Evolutionary conservation across 192 early-diverging fungal genomes (phyloP), one percentile per base, ranked within the genome.

Genomic region (Entophlyctis luteolus): DNA sequence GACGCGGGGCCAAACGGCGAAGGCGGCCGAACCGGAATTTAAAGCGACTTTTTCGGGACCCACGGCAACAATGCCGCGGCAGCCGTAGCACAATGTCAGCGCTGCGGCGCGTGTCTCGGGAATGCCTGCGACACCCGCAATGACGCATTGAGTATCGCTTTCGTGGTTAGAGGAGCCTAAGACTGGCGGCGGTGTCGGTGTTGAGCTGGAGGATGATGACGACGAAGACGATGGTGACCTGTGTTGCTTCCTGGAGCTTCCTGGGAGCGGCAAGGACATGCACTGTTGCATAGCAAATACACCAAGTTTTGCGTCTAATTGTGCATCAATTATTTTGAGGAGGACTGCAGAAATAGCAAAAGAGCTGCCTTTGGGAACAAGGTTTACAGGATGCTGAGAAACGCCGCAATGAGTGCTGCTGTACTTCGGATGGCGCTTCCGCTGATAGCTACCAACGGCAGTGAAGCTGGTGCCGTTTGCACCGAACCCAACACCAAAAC

Each of bases 311-410:
- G 22, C 4, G 48, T 63, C 60, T 2, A 63, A 48, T 49, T 63
- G 60, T n/a, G 48, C 47, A 48, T 63, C 60, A 49, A 63, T 63
- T n/a, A 63, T 25, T 63, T 63, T 63, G 2, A 63, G 31, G 31
- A 63, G 60, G 31, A 63, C 35, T 16, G 46, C 2, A 34, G 47
- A 50, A 48, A 63, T 63, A 10, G 18, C 31, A 22, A 63, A 63
- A 10, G 60, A 23, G 10, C 23, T 49, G 8, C 18, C 5, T 48
- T 63, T 63, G 60, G 60, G 42, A 38, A 46, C 37, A 16, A 6
- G 20, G 35, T 12, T 53, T 18, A 25, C 12, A 32, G 46, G 28
- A 5, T 3, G 23, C 37, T 57, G 55, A 25, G 16, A 12, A 10
- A 18, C 10, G 32, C 14, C 10, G 55, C 18, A 8, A 52, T 22